Percentiles rank a stretch among this genome's conserved stretches.
Evolutionary conservation across 805 yeast species (phyloP).

Genomic region (Saccharomycopsis amapae): DNA sequence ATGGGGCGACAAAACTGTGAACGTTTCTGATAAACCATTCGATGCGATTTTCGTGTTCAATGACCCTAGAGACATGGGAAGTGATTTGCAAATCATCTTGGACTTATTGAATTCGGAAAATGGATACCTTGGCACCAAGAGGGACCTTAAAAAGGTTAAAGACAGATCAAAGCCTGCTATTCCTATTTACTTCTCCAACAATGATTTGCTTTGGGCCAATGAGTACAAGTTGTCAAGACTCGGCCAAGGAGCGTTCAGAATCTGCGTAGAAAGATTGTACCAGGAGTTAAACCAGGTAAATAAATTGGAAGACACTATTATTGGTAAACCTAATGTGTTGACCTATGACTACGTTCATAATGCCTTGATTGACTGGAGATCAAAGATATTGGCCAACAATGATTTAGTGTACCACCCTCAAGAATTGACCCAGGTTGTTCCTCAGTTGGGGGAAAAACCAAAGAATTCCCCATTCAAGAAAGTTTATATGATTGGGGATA

Average conservation of each 20-base stretch:
- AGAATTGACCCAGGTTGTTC: slow-evolving; percentile 31
- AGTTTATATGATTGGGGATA: slow-evolving; percentile 96
- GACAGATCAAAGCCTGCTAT: slow-evolving; percentile 39
- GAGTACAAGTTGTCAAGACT: slow-evolving; percentile 71
- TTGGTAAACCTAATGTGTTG: slow-evolving; percentile 76
- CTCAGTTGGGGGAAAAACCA: slow-evolving; percentile 40
- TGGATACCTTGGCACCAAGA: slow-evolving; percentile 59
- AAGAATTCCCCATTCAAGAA: slow-evolving; percentile 39
- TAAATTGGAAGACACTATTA: slow-evolving; percentile 38
- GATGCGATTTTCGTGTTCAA: slow-evolving; percentile 80
- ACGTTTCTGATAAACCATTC: slow-evolving; percentile 35
- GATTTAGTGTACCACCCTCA: background rate
- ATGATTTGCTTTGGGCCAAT: slow-evolving; percentile 85
- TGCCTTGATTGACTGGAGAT: slow-evolving; percentile 49
- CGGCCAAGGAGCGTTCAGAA: slow-evolving; percentile 86
- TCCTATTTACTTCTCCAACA: slow-evolving; percentile 74
- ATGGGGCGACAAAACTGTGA: slow-evolving; percentile 31
- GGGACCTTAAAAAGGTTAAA: slow-evolving; percentile 24
- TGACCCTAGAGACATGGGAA: slow-evolving; percentile 84
- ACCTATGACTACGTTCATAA: slow-evolving; percentile 82
- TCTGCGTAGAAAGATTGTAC: slow-evolving; percentile 54
- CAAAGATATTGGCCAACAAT: slow-evolving; percentile 28
- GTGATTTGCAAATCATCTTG: slow-evolving; percentile 70
- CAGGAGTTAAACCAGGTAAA: slow-evolving; percentile 42
- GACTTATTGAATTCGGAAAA: slow-evolving; percentile 60